Percentiles rank a stretch among this genome's conserved stretches.
Conservation (phyloP, 129 eudicot genomes). For the Centella asiatica region DNA sequence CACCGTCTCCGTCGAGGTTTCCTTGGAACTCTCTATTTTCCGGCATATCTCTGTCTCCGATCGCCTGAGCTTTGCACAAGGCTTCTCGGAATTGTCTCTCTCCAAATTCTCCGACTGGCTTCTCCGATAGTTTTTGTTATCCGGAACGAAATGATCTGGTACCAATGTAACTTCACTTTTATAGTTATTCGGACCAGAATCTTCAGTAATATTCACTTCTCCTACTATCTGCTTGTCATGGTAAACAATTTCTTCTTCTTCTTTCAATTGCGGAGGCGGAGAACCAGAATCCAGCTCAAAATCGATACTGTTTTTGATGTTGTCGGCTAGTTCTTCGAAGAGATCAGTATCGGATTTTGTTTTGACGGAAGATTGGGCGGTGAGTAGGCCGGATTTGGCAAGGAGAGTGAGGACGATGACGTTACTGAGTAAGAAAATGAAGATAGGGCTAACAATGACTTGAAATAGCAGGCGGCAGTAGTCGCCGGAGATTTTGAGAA, state of each 20-base stretch:
- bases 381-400: conserved; percentile 56
- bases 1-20: not conserved
- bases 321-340: conserved; percentile 27
- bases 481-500: conserved; percentile 39
- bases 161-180: not conserved
- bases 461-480: conserved; percentile 39
- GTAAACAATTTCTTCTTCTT: conserved; percentile 16
- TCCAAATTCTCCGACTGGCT: conserved; percentile 40
- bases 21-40: conserved; percentile 15
- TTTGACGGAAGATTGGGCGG: conserved; percentile 9
- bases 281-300: conserved; percentile 8
- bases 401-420: conserved; percentile 60
- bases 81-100: conserved; percentile 24
- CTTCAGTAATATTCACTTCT: conserved; percentile 19
- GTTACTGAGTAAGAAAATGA: conserved; percentile 64
- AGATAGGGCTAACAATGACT: conserved; percentile 52
- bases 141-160: conserved; percentile 1
- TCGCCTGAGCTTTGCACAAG: conserved; percentile 32
- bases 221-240: conserved; percentile 44
- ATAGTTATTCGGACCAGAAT: not conserved
- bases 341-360: conserved; percentile 24
- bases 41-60: conserved; percentile 47
- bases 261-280: conserved; percentile 19
- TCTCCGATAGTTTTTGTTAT: conserved; percentile 27
- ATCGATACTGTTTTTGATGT: not conserved